Percentiles rank a stretch among this genome's conserved stretches.
These are phyloP conservation scores for Populus trichocarpa DNA, from an alignment of 441 rosid genomes.

Conservation along the genomic window DNA sequence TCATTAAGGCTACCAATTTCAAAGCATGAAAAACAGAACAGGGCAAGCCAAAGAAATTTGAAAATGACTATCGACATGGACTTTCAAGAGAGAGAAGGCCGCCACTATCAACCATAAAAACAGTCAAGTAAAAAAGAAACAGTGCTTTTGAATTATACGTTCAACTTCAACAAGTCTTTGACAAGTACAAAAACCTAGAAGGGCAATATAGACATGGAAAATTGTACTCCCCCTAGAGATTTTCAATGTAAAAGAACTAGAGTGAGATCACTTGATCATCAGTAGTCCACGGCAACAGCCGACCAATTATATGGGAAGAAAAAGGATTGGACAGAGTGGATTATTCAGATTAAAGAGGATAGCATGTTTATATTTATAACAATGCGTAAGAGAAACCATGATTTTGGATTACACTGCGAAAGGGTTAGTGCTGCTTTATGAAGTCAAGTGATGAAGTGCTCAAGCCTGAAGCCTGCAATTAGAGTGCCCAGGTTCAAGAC, in stretches of 20 bases:
- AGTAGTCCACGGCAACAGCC: background rate
- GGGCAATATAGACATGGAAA: background rate
- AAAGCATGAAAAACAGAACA: background rate
- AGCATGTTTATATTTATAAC: background rate
- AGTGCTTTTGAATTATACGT: background rate
- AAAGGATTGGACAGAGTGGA: background rate
- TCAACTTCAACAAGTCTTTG: background rate
- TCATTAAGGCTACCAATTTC: background rate
- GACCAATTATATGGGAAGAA: background rate
- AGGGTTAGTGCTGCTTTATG: background rate
- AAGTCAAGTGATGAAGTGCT: background rate
- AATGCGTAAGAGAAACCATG: background rate
- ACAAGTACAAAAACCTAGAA: background rate
- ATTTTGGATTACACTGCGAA: background rate
- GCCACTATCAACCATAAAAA: background rate
- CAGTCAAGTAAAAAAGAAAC: background rate
- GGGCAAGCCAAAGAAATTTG: background rate
- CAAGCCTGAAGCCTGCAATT: background rate
- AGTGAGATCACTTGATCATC: background rate
- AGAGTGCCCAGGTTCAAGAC: background rate
- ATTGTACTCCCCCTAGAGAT: background rate
- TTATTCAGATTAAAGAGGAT: background rate
- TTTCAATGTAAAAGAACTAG: background rate
- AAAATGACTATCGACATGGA: background rate
- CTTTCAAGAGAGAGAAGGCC: background rate